These are phyloP conservation scores for Neonothopanus nambi DNA, from an alignment of 1,284 basidiomycete genomes.

Conservation along the genomic window DNA sequence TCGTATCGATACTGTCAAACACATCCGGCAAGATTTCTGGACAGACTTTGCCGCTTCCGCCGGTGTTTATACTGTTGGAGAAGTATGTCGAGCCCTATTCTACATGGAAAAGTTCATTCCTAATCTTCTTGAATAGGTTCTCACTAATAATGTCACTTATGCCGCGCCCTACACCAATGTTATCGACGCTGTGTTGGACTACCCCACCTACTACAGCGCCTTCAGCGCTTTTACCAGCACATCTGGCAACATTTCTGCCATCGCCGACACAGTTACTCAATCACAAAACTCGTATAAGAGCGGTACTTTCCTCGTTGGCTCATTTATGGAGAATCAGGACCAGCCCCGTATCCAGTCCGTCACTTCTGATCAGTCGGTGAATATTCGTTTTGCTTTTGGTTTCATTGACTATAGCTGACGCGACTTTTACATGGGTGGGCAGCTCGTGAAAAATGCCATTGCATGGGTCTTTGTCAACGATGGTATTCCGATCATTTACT, in stretches of 20 bases:
- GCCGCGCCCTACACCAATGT: conserved; percentile 40
- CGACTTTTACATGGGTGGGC: conserved; percentile 21
- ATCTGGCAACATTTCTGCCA: conserved; percentile 53
- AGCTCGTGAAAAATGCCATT: conserved; percentile 51
- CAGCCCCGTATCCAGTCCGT: conserved; percentile 64
- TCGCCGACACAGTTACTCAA: conserved; percentile 45
- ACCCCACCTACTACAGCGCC: conserved; percentile 67
- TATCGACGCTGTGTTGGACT: conserved; percentile 61
- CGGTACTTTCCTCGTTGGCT: conserved; percentile 56
- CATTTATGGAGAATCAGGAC: conserved; percentile 84
- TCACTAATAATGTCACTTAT: conserved; percentile 34
- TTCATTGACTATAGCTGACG: conserved; percentile 3
- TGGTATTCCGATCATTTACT: conserved; percentile 71
- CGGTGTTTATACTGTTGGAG: conserved; percentile 77
- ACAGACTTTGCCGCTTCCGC: conserved; percentile 58
- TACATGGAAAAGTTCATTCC: too few species aligned
- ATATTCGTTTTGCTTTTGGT: neutral
- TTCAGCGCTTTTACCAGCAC: conserved; percentile 54
- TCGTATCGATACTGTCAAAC: conserved; percentile 69
- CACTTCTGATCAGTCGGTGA: conserved; percentile 36
- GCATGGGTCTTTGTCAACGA: conserved; percentile 52
- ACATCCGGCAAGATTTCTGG: conserved; percentile 65
- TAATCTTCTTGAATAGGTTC: conserved; percentile 9
- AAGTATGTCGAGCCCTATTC: conserved; percentile 44
- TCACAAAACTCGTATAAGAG: conserved; percentile 48